A percentile compares a stretch with the other conserved stretches of the same genome.
Evolutionary conservation across 257 asterid genomes (phyloP).

Genomic region (Ilex aquifolium): DNA sequence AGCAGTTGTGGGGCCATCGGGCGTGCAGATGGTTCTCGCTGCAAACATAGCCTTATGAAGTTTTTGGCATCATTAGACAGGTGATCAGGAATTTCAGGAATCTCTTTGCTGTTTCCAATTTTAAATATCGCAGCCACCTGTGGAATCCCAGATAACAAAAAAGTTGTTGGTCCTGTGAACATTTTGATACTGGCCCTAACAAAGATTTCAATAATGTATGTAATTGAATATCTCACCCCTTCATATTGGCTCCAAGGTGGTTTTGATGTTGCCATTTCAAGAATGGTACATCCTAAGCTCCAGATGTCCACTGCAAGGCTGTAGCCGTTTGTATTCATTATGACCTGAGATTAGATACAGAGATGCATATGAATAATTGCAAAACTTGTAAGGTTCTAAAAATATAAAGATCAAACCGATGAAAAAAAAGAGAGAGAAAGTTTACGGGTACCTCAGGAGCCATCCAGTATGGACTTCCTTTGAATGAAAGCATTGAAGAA

Average conservation of each 20-base stretch:
- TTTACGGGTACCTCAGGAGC: conserved; percentile 83
- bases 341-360: conserved; percentile 47
- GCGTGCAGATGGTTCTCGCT: conserved; percentile 74
- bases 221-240: conserved; percentile 53
- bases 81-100: conserved; percentile 81
- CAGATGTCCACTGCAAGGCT: conserved; percentile 88
- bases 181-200: neutral
- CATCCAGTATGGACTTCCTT: conserved; percentile 99
- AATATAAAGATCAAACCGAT: neutral
- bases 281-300: conserved; percentile 97
- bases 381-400: neutral
- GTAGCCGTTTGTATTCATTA: conserved; percentile 80
- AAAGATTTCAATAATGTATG: no score
- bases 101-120: conserved; percentile 91
- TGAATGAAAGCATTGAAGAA: conserved; percentile 77
- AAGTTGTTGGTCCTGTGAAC: neutral
- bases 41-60: conserved; percentile 75
- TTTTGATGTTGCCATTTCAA: conserved; percentile 85
- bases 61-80: conserved; percentile 68
- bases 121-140: conserved; percentile 98
- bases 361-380: neutral
- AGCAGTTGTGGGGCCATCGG: conserved; percentile 70
- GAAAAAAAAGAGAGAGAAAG: conserved; percentile 11
- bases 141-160: conserved; percentile 7
- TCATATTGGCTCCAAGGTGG: conserved; percentile 99